Percentiles rank a stretch among this genome's conserved stretches.
phyloP scores from a whole-genome alignment of 2,329 filamentous ascomycete species.

The Diplocarpon rosae region DNA sequence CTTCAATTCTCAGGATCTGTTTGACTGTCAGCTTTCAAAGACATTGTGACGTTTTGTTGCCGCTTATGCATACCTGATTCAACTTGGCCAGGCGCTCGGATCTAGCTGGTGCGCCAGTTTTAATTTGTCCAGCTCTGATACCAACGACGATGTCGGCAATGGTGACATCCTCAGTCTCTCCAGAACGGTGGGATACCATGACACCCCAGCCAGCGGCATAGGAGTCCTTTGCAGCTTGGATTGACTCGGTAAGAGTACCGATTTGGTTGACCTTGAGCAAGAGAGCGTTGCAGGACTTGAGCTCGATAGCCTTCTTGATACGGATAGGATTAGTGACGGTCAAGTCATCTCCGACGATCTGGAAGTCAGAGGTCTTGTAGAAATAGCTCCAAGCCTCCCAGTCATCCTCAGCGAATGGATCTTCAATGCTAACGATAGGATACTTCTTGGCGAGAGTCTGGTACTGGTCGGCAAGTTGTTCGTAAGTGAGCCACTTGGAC shows the following conservation, averaged over 20 bases:
- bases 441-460: constrained; percentile 83
- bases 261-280: constrained; percentile 99
- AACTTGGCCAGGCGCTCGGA: constrained; percentile 99
- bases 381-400: constrained; percentile 99
- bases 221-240: constrained; percentile 98
- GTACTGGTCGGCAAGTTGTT: constrained; percentile 91
- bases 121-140: constrained; percentile 95
- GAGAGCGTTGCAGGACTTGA: constrained; percentile 96
- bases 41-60: neutral
- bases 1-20: constrained; percentile 91
- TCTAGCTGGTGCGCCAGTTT: constrained; percentile 91
- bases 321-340: constrained; percentile 97
- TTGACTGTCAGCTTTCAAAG: neutral
- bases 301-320: constrained; percentile 99
- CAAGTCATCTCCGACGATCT: constrained; percentile 97
- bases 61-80: constrained; percentile 52
- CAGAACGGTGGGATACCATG: constrained; percentile 98
- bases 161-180: constrained; percentile 99
- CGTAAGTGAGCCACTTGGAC: constrained; percentile 96
- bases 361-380: constrained; percentile 97
- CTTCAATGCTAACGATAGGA: constrained; percentile 97
- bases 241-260: constrained; percentile 95
- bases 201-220: constrained; percentile 94
- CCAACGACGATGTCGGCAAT: constrained; percentile 97
- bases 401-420: constrained; percentile 98